Evolutionary conservation across 768 basidiomycete genomes (phyloP).

Genomic region (Cystoderma amianthinum): DNA sequence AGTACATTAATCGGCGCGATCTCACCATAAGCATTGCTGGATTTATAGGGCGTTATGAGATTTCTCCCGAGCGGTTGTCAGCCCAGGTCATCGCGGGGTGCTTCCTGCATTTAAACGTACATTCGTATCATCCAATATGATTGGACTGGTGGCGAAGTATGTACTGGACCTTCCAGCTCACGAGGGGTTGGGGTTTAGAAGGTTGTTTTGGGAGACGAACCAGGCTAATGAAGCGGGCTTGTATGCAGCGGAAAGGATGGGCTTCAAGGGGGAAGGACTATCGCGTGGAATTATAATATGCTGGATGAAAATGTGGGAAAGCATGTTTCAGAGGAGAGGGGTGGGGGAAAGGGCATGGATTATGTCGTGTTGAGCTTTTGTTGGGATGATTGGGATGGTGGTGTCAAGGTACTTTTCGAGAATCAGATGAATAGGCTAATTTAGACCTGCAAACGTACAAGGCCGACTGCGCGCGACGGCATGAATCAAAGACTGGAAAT

Average conservation of each 20-base stretch:
- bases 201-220: slow-evolving; percentile 48
- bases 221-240: slow-evolving; percentile 36
- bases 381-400: slow-evolving; percentile 44
- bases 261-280: slow-evolving; percentile 40
- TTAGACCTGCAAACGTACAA: no score
- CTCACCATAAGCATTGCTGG: slow-evolving; percentile 25
- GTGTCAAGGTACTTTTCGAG: slow-evolving; percentile 20
- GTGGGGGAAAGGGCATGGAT: slow-evolving; percentile 27
- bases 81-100: no score
- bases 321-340: slow-evolving; percentile 15
- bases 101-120: slow-evolving; percentile 38
- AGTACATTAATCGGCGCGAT: slow-evolving; percentile 16
- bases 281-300: slow-evolving; percentile 41
- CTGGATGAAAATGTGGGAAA: slow-evolving; percentile 19
- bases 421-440: slow-evolving; percentile 19
- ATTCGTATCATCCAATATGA: slow-evolving; percentile 40
- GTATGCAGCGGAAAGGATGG: slow-evolving; percentile 40
- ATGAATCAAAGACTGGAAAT: no score
- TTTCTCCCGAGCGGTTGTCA: slow-evolving; percentile 4
- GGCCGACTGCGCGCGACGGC: no score
- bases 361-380: slow-evolving; percentile 28
- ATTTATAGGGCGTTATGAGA: slow-evolving; percentile 38
- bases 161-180: slow-evolving; percentile 26
- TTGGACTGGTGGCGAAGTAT: slow-evolving; percentile 32
- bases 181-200: slow-evolving; percentile 41